Evolutionary conservation across 2,329 filamentous ascomycete genomes (phyloP).

Genomic region (Cordyceps cateniannulata): DNA sequence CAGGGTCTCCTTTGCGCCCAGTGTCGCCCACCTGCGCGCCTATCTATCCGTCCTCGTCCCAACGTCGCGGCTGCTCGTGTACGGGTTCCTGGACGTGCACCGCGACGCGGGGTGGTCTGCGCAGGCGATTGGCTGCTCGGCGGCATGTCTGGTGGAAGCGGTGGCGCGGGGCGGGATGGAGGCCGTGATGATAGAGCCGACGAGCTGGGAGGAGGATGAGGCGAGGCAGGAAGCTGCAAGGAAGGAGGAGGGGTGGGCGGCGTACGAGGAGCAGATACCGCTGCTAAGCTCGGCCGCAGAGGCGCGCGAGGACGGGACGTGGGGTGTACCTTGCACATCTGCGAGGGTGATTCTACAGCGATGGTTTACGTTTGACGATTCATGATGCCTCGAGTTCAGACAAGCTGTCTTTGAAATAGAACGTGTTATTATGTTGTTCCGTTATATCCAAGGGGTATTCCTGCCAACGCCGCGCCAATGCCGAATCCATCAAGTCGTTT

Average conservation of each 20-base stretch:
- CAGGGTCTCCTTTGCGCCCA: conserved; percentile 65
- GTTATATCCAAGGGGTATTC: conserved; percentile 1
- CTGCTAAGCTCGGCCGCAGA: conserved; percentile 50
- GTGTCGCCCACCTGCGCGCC: conserved; percentile 69
- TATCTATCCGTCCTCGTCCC: conserved; percentile 54
- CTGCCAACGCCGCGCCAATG: conserved; percentile 6
- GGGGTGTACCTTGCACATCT: conserved; percentile 53
- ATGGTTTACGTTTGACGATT: conserved; percentile 48
- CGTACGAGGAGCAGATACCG: conserved; percentile 47
- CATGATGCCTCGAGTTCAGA: background rate
- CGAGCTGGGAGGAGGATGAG: conserved; percentile 20
- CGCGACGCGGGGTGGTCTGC: conserved; percentile 66
- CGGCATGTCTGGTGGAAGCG: conserved; percentile 57
- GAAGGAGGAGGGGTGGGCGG: background rate
- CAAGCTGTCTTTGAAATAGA: background rate
- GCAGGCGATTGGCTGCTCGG: conserved; percentile 60
- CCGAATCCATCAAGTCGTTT: background rate
- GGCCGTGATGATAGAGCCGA: conserved; percentile 43
- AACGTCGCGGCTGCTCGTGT: conserved; percentile 48
- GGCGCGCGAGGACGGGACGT: conserved; percentile 45
- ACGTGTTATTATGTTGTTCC: background rate
- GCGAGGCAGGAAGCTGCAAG: background rate
- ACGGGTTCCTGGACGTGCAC: conserved; percentile 61
- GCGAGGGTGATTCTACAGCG: conserved; percentile 51
- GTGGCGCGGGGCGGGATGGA: conserved; percentile 37